Conservation (phyloP, 176 grass and related monocot species). For the Musa beccarii region DNA sequence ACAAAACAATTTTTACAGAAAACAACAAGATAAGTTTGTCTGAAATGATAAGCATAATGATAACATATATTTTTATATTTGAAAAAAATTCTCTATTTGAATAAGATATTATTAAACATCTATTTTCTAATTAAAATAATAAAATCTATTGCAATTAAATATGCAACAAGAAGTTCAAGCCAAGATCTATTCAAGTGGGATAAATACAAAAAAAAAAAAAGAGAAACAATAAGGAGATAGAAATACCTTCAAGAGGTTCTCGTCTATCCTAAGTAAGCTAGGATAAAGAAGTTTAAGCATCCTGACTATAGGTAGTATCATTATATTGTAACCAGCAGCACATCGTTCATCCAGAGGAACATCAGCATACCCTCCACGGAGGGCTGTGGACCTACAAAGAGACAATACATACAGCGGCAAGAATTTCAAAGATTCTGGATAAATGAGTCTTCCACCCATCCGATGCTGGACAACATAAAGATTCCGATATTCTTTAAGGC, state of each 20-base stretch:
- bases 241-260: slow-evolving; percentile 54
- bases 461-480: slow-evolving; percentile 78
- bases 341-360: slow-evolving; percentile 80
- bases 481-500: slow-evolving; percentile 85
- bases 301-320: slow-evolving; percentile 59
- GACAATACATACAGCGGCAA: slow-evolving; percentile 61
- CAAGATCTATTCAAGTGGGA: neutral
- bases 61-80: neutral
- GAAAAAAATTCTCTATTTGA: neutral
- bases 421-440: slow-evolving; percentile 78
- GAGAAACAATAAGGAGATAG: neutral
- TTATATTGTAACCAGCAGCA: slow-evolving; percentile 78
- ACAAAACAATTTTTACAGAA: neutral
- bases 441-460: slow-evolving; percentile 73
- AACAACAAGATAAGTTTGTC: neutral
- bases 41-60: neutral
- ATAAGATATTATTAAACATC: neutral
- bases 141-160: neutral
- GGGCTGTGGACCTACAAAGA: slow-evolving; percentile 65
- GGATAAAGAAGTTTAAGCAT: slow-evolving; percentile 82
- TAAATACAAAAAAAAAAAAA: slow-evolving; percentile 7
- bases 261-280: slow-evolving; percentile 65
- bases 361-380: slow-evolving; percentile 88
- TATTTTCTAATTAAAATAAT: neutral
- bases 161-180: neutral